Evolutionary conservation across 2,329 filamentous ascomycete genomes (phyloP).

Genomic region (Ophiostoma pallidulum): DNA sequence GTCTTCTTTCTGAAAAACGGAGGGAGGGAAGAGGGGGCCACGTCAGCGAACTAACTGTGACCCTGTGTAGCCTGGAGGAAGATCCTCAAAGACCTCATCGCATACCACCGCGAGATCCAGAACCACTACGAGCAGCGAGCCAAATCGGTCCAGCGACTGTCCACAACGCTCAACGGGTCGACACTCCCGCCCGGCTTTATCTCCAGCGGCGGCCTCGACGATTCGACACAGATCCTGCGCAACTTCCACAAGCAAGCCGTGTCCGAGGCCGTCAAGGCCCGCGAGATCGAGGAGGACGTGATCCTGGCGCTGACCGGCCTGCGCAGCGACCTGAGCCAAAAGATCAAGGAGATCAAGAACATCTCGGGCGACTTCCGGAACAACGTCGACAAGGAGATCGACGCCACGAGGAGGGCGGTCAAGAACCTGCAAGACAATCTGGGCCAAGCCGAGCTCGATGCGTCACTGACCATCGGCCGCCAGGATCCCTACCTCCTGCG

Average conservation of each 20-base stretch:
- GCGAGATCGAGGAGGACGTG: slow-evolving; percentile 84
- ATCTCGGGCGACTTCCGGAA: slow-evolving; percentile 95
- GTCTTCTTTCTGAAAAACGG: slow-evolving; percentile 21
- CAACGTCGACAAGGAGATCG: slow-evolving; percentile 90
- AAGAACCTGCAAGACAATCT: slow-evolving; percentile 73
- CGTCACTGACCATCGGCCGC: slow-evolving; percentile 66
- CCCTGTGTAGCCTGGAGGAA: slow-evolving; percentile 71
- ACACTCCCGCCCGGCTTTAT: slow-evolving; percentile 67
- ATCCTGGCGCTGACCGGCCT: slow-evolving; percentile 79
- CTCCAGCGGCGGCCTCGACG: slow-evolving; percentile 71
- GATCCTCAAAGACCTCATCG: slow-evolving; percentile 85
- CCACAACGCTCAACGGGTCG: slow-evolving; percentile 76
- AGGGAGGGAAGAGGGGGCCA: too few relatives aligned
- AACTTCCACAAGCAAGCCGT: slow-evolving; percentile 76
- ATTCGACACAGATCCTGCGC: slow-evolving; percentile 72
- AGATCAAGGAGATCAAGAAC: slow-evolving; percentile 97
- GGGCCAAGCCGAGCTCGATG: slow-evolving; percentile 68
- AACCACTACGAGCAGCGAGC: slow-evolving; percentile 76
- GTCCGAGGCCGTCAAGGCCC: slow-evolving; percentile 75
- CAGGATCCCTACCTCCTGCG: slow-evolving; percentile 86
- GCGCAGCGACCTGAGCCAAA: slow-evolving; percentile 80
- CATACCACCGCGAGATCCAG: slow-evolving; percentile 89
- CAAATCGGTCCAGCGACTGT: slow-evolving; percentile 73
- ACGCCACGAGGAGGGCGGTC: slow-evolving; percentile 69
- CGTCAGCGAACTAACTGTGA: slow-evolving; percentile 1